A percentile compares a stretch with the other conserved stretches of the same genome.
These are phyloP conservation scores for Chenopodium suecicum DNA, from an alignment of 148 eudicot genomes.

Conservation along the genomic window DNA sequence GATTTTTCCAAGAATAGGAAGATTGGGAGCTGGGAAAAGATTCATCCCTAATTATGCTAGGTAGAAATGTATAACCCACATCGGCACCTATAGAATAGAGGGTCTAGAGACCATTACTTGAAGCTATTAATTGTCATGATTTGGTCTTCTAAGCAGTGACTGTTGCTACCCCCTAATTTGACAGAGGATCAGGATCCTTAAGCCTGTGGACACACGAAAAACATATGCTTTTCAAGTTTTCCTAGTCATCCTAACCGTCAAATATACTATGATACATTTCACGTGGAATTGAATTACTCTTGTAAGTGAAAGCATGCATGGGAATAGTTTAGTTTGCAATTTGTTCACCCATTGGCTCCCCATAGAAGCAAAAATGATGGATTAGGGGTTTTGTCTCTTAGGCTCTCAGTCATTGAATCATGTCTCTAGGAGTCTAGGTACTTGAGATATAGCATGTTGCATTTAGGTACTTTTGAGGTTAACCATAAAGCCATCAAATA, in stretches of 20 bases:
- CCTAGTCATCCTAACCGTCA: background rate
- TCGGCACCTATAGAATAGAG: background rate
- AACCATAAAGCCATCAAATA: no score
- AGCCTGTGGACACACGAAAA: background rate
- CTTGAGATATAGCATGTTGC: no score
- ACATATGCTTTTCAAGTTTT: background rate
- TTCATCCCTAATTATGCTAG: background rate
- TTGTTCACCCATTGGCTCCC: background rate
- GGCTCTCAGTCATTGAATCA: no score
- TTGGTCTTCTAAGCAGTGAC: background rate
- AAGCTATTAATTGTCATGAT: background rate
- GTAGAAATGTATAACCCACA: background rate
- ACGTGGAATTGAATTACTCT: background rate
- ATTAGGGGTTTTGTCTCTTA: no score
- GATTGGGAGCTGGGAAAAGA: background rate
- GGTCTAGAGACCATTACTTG: background rate
- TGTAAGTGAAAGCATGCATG: background rate
- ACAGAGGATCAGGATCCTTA: background rate
- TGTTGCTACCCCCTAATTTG: background rate
- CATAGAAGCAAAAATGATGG: background rate
- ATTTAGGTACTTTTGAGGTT: no score
- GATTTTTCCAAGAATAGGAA: background rate
- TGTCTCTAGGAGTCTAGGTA: no score
- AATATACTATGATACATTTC: background rate
- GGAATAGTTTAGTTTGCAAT: background rate